Evolutionary conservation across 192 early-diverging fungal species (phyloP).

Genomic region (Coemansia aciculifera): DNA sequence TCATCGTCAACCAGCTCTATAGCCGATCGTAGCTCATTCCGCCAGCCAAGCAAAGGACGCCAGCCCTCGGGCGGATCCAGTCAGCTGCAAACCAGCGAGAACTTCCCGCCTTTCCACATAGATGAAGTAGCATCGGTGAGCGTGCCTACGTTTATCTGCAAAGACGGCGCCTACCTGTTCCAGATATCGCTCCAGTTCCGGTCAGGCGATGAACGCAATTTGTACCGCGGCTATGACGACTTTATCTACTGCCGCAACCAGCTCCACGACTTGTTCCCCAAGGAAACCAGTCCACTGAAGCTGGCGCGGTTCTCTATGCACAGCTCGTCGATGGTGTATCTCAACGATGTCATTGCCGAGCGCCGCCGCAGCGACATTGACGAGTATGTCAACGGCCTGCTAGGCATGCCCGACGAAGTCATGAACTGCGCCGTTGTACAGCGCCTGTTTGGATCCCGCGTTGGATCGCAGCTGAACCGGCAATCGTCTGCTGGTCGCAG

Average conservation of each 20-base stretch:
- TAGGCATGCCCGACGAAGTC: slow-evolving; percentile 61
- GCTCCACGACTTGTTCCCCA: slow-evolving; percentile 65
- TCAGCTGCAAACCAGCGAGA: slow-evolving; percentile 48
- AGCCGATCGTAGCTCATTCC: slow-evolving; percentile 52
- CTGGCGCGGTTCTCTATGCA: slow-evolving; percentile 58
- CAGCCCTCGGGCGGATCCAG: slow-evolving; percentile 51
- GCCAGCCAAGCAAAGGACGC: slow-evolving; percentile 40
- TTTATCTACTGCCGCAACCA: slow-evolving; percentile 76
- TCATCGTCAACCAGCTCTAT: slow-evolving; percentile 53
- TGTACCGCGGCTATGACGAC: slow-evolving; percentile 77
- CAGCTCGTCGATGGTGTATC: slow-evolving; percentile 65
- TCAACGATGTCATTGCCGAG: slow-evolving; percentile 68
- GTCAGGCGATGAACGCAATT: slow-evolving; percentile 59
- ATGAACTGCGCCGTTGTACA: slow-evolving; percentile 46
- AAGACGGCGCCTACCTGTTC: slow-evolving; percentile 74
- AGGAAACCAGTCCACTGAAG: slow-evolving; percentile 56
- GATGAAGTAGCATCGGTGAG: slow-evolving; percentile 54
- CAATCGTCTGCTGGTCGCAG: slow-evolving; percentile 4
- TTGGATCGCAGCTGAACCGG: slow-evolving; percentile 1
- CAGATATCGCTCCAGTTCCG: slow-evolving; percentile 59
- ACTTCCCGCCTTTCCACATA: slow-evolving; percentile 38
- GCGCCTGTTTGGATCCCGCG: slow-evolving; percentile 49
- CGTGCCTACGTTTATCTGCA: slow-evolving; percentile 68
- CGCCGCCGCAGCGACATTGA: slow-evolving; percentile 66
- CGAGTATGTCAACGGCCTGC: slow-evolving; percentile 65